These are phyloP conservation scores for Phytophthora boehmeriae DNA, from an alignment of 352 stramenopile species.

Conservation along the genomic window DNA sequence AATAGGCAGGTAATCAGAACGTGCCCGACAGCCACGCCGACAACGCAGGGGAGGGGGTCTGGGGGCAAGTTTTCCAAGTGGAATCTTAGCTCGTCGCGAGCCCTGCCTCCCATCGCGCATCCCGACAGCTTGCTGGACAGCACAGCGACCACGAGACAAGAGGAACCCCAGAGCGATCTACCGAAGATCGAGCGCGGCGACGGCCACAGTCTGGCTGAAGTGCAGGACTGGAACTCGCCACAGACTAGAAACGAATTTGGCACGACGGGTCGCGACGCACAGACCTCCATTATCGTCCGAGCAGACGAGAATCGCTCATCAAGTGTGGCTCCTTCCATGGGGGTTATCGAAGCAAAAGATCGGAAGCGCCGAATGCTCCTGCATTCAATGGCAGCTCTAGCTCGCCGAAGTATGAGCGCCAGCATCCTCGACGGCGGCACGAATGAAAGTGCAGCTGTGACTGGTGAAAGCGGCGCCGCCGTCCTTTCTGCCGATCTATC, in stretches of 20 bases:
- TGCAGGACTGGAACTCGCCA: constrained; percentile 9
- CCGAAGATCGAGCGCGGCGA: constrained; percentile 5
- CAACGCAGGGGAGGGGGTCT: constrained; percentile 18
- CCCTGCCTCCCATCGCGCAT: constrained; percentile 29
- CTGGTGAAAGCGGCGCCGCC: constrained; percentile 19
- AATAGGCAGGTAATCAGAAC: constrained; percentile 40
- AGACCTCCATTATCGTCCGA: constrained; percentile 18
- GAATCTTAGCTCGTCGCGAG: constrained; percentile 23
- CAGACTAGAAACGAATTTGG: constrained; percentile 24
- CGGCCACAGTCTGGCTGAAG: constrained; percentile 1
- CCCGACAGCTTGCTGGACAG: constrained; percentile 10
- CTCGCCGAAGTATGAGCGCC: constrained; percentile 26
- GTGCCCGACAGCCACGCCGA: constrained; percentile 15
- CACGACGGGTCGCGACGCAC: constrained; percentile 25
- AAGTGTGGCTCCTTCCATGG: constrained; percentile 30
- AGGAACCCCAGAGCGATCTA: constrained; percentile 10
- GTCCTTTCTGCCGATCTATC: constrained; percentile 34
- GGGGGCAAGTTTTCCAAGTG: constrained; percentile 15
- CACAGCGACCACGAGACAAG: constrained; percentile 8
- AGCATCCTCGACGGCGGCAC: background rate
- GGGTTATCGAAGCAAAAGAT: constrained; percentile 40
- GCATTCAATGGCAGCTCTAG: constrained; percentile 44
- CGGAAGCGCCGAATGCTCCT: constrained; percentile 41
- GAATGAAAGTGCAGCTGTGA: constrained; percentile 8
- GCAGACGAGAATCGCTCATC: constrained; percentile 13